A percentile compares a stretch with the other conserved stretches of the same genome.
These are phyloP conservation scores for Kalmusia sp. DNA, from an alignment of 2,329 filamentous ascomycete species.

Conservation along the genomic window DNA sequence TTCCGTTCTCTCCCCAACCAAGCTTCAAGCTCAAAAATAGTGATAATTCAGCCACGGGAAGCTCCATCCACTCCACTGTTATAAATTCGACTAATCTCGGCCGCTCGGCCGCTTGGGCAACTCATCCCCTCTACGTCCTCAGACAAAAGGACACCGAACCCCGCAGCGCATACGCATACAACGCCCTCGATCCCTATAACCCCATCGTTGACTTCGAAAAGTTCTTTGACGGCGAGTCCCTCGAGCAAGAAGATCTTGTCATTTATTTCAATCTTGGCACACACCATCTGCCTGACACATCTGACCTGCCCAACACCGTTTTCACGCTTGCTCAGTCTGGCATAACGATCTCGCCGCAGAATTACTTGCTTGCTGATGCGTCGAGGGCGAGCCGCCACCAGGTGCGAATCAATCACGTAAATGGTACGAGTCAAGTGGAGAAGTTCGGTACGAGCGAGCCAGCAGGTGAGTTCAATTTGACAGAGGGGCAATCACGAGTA, in stretches of 20 bases:
- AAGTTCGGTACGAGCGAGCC: too few relatives aligned
- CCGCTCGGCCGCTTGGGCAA: conserved; percentile 57
- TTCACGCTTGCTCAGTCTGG: neutral
- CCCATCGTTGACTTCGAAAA: conserved; percentile 59
- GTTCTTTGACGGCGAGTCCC: conserved; percentile 57
- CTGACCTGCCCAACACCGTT: neutral
- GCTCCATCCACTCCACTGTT: conserved; percentile 49
- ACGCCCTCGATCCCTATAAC: conserved; percentile 52
- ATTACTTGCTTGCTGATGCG: neutral
- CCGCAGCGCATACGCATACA: conserved; percentile 51
- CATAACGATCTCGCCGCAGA: neutral
- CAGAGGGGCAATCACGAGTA: too few relatives aligned
- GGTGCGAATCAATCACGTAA: too few relatives aligned
- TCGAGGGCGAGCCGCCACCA: too few relatives aligned
- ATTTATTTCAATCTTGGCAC: conserved; percentile 61
- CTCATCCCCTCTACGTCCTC: conserved; percentile 58
- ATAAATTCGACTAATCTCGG: conserved; percentile 54
- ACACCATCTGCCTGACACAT: conserved; percentile 40
- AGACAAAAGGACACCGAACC: conserved; percentile 60
- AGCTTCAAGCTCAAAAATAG: too few relatives aligned
- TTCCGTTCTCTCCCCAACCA: too few relatives aligned
- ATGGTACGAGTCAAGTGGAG: too few relatives aligned
- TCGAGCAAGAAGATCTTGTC: conserved; percentile 51
- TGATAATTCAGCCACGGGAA: too few relatives aligned
- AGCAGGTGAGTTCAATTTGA: too few relatives aligned